A percentile compares a stretch with the other conserved stretches of the same genome.
Conservation (phyloP, 306 rosid genomes). For the Glycine latifolia region DNA sequence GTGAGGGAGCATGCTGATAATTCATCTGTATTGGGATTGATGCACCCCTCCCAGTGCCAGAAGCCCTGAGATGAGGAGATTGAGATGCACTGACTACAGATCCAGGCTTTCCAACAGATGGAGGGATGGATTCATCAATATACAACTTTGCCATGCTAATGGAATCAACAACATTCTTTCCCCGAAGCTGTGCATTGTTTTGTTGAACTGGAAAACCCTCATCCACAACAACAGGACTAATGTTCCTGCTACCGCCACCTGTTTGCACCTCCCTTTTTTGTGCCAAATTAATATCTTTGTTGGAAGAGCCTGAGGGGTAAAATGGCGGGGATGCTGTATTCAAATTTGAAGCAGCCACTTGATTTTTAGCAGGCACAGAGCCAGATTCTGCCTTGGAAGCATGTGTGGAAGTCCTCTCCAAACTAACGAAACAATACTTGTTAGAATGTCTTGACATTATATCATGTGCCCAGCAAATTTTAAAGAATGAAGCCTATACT, state of each 20-base stretch:
- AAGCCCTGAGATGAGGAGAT: constrained; percentile 6
- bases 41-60: background rate
- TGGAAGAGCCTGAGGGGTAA: background rate
- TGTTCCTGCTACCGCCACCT: background rate
- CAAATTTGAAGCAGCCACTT: background rate
- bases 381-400: background rate
- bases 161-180: background rate
- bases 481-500: background rate
- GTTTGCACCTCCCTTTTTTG: background rate
- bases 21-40: background rate
- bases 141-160: constrained; percentile 3
- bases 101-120: background rate
- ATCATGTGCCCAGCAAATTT: background rate
- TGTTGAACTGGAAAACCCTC: constrained; percentile 3
- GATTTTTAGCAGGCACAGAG: background rate
- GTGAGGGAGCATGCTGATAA: background rate
- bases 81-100: background rate
- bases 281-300: background rate
- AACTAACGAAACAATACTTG: background rate
- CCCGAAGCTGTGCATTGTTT: background rate
- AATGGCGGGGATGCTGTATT: constrained; percentile 1
- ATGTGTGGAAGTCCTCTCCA: background rate
- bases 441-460: background rate
- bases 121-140: background rate
- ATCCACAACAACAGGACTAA: background rate